These are phyloP conservation scores for Hypoxylon fuscum DNA, from an alignment of 495 filamentous ascomycete species.

Conservation along the genomic window DNA sequence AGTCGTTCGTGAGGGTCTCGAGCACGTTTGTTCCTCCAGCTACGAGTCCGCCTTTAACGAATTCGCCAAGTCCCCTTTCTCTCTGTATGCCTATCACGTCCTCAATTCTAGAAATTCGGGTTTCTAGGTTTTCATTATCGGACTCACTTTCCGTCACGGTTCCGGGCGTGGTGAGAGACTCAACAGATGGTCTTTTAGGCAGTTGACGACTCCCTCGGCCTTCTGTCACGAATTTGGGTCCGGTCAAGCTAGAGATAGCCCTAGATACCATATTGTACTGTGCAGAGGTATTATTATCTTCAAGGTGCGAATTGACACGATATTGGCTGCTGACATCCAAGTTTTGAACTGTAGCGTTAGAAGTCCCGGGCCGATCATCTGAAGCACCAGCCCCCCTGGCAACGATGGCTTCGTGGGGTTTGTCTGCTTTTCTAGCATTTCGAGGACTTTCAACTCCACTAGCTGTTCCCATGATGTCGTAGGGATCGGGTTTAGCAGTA, in stretches of 20 bases:
- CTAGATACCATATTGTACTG: constrained; percentile 6
- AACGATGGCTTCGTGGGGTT: background rate
- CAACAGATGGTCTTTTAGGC: background rate
- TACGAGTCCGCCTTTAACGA: constrained; percentile 27
- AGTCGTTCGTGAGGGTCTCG: constrained; percentile 26
- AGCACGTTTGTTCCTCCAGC: constrained; percentile 12
- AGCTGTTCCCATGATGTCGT: background rate
- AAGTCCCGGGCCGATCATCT: background rate
- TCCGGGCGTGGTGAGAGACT: background rate
- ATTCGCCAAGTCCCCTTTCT: constrained; percentile 29
- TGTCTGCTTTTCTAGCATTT: background rate
- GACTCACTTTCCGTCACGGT: background rate
- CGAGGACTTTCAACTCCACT: background rate
- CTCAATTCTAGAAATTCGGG: constrained; percentile 16
- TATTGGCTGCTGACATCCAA: background rate
- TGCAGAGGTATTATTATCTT: constrained; percentile 7
- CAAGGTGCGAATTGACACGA: background rate
- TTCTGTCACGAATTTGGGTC: background rate
- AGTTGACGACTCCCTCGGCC: background rate
- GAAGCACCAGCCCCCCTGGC: background rate
- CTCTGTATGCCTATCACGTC: constrained; percentile 16
- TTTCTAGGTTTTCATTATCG: background rate
- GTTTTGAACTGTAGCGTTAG: background rate
- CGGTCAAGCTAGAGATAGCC: background rate
- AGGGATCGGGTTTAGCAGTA: background rate